A percentile compares a stretch with the other conserved stretches of the same genome.
Conservation (phyloP, 768 basidiomycete genomes). For the Lactifluus volemus region DNA sequence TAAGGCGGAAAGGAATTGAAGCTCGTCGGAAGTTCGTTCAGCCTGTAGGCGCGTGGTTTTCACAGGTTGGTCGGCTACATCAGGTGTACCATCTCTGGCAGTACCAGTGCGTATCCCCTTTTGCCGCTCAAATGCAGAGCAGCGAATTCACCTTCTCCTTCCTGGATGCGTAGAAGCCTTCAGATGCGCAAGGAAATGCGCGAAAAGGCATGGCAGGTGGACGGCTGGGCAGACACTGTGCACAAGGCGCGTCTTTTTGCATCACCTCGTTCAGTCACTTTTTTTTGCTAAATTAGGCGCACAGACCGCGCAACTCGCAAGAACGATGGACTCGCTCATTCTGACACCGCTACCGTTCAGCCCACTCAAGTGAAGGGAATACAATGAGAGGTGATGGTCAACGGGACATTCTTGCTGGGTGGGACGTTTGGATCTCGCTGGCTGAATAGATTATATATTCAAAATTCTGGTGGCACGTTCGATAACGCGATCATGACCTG, state of each 20-base stretch:
- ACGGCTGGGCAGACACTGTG: conserved; percentile 94
- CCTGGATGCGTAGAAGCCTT: conserved; percentile 42
- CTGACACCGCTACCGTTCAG: conserved; percentile 73
- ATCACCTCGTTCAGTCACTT: neutral
- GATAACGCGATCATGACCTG: no score
- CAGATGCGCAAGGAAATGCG: conserved; percentile 75
- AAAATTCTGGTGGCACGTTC: no score
- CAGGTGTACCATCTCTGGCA: conserved; percentile 98
- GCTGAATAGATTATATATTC: neutral
- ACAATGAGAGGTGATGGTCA: conserved; percentile 88
- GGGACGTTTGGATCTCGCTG: conserved; percentile 36
- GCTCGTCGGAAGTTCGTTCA: conserved; percentile 81
- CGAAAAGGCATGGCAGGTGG: conserved; percentile 88
- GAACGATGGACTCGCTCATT: conserved; percentile 81
- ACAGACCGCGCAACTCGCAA: conserved; percentile 87
- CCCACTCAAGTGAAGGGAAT: conserved; percentile 74
- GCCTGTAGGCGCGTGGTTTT: conserved; percentile 90
- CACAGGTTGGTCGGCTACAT: conserved; percentile 75
- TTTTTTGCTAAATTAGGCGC: neutral
- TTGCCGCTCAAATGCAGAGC: neutral
- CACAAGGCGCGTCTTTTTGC: conserved; percentile 52
- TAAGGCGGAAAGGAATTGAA: conserved; percentile 88
- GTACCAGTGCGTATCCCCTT: conserved; percentile 53
- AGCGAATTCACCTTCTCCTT: neutral
- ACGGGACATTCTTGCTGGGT: conserved; percentile 79